A percentile compares a stretch with the other conserved stretches of the same genome.
Evolutionary conservation across 768 basidiomycete genomes (phyloP).

Genomic region (Porphyrellus cyaneotinctus): DNA sequence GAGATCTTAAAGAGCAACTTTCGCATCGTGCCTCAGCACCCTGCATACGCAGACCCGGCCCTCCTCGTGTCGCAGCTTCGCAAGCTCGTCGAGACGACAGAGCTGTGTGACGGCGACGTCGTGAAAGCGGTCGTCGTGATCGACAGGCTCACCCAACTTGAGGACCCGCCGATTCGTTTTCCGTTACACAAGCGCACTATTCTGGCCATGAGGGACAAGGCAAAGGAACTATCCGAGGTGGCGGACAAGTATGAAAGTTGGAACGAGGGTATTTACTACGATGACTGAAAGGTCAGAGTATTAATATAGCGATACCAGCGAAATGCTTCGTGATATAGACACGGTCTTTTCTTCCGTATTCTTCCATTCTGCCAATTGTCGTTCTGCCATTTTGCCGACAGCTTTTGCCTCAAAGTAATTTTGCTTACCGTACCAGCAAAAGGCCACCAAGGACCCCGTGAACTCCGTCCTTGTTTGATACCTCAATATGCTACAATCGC

Average conservation of each 20-base stretch:
- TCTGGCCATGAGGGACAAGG: conserved; percentile 14
- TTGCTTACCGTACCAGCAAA: no score
- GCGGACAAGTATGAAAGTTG: conserved; percentile 17
- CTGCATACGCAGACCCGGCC: conserved; percentile 17
- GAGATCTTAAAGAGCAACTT: not conserved
- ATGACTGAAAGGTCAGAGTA: not conserved
- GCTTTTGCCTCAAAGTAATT: not conserved
- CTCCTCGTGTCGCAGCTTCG: conserved; percentile 5
- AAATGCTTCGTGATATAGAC: no score
- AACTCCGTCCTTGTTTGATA: no score
- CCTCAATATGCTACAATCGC: no score
- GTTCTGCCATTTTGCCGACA: not conserved
- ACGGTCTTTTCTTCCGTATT: not conserved
- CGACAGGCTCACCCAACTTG: conserved; percentile 10
- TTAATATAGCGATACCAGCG: no score
- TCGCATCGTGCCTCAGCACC: conserved; percentile 8
- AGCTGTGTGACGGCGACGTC: conserved; percentile 10
- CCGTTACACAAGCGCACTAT: conserved; percentile 9
- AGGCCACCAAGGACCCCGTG: no score
- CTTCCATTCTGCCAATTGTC: not conserved
- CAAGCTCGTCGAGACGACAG: not conserved
- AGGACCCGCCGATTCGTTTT: conserved; percentile 17
- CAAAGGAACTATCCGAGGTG: conserved; percentile 3
- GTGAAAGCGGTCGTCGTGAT: conserved; percentile 14
- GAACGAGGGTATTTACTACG: conserved; percentile 15